Conservation (phyloP, 2,329 filamentous ascomycete species). For the Talaromyces atroroseus region DNA sequence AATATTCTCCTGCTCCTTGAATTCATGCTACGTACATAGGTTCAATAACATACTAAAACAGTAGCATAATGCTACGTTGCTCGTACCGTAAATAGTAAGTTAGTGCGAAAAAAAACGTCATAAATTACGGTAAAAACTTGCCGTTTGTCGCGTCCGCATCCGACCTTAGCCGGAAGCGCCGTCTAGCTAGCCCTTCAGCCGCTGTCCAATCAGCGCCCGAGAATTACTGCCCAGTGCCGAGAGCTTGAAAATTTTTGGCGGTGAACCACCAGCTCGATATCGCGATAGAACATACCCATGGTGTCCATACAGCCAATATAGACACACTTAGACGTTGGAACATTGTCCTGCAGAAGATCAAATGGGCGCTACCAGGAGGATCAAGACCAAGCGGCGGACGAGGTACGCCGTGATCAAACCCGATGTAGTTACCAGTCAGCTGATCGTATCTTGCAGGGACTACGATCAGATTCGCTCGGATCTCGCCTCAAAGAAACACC, state of each 20-base stretch:
- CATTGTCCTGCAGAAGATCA: conserved; percentile 19
- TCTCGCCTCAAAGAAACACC: conserved; percentile 69
- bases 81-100: neutral
- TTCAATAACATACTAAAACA: neutral
- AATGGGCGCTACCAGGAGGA: conserved; percentile 64
- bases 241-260: neutral
- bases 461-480: conserved; percentile 89
- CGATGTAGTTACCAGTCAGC: neutral
- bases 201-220: conserved; percentile 17
- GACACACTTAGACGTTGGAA: conserved; percentile 4
- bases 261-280: neutral
- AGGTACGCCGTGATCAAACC: conserved; percentile 45
- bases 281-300: neutral
- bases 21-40: too few relatives aligned
- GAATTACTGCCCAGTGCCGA: conserved; percentile 3
- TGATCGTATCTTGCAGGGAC: conserved; percentile 56
- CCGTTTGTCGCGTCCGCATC: conserved; percentile 2
- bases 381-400: conserved; percentile 67
- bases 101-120: conserved; percentile 25
- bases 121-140: conserved; percentile 21
- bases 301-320: neutral
- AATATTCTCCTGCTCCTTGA: neutral
- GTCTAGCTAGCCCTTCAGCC: conserved; percentile 10
- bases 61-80: neutral
- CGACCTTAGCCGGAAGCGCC: conserved; percentile 10